Percentiles rank a stretch among this genome's conserved stretches.
phyloP scores from a whole-genome alignment of 805 yeast species.

The Lipomyces chichibuensis region DNA sequence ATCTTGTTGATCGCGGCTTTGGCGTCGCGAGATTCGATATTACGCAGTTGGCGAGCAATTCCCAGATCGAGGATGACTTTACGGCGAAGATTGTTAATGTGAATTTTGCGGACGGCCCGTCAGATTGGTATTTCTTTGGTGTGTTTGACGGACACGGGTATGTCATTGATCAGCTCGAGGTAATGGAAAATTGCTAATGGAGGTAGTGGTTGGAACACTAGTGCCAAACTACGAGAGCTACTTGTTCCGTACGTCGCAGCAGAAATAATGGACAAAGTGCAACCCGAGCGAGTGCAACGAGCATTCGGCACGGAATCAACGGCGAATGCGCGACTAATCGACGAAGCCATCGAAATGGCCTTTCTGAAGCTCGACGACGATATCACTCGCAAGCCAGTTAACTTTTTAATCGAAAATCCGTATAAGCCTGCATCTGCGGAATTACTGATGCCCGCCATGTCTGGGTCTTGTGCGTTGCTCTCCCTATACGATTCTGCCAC shows the following conservation, averaged over 20 bases:
- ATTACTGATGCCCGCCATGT: constrained; percentile 84
- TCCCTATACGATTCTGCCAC: constrained; percentile 82
- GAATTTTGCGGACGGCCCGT: constrained; percentile 47
- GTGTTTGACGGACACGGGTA: constrained; percentile 87
- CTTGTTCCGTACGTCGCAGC: constrained; percentile 74
- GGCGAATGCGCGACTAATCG: constrained; percentile 55
- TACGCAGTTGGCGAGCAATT: constrained; percentile 85
- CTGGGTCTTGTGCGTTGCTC: constrained; percentile 92
- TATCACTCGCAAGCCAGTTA: constrained; percentile 75
- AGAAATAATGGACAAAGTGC: constrained; percentile 64
- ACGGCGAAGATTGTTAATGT: constrained; percentile 66
- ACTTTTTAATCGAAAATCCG: constrained; percentile 67
- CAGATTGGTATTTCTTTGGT: constrained; percentile 94
- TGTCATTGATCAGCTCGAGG: not conserved
- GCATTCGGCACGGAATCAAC: constrained; percentile 47
- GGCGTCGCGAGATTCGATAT: constrained; percentile 89
- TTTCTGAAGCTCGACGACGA: constrained; percentile 84
- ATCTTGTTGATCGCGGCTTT: constrained; percentile 68
- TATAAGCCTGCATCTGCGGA: constrained; percentile 67
- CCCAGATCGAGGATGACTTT: constrained; percentile 93
- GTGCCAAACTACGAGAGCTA: constrained; percentile 79
- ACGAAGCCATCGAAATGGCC: constrained; percentile 77
- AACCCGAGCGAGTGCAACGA: constrained; percentile 44
- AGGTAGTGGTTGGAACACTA: constrained; percentile 82
- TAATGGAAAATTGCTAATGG: not conserved